A percentile compares a stretch with the other conserved stretches of the same genome.
phyloP scores from a whole-genome alignment of 2,329 filamentous ascomycete genomes.

The Pyricularia sp. region DNA sequence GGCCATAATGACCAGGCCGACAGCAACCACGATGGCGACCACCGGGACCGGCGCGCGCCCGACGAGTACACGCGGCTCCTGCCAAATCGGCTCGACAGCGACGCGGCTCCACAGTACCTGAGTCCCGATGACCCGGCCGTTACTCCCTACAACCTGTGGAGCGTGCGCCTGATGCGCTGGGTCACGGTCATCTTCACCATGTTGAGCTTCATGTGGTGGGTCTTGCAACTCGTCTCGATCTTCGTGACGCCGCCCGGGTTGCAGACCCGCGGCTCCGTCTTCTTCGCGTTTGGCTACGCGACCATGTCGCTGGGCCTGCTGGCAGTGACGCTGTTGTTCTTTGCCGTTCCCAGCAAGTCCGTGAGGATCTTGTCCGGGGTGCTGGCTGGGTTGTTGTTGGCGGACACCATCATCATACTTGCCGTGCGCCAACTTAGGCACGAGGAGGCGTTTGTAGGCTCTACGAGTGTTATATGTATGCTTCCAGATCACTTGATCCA shows the following conservation, averaged over 20 bases:
- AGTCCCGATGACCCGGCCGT: conserved; percentile 77
- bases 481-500: background rate
- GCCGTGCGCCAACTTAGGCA: conserved; percentile 64
- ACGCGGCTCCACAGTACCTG: conserved; percentile 40
- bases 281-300: conserved; percentile 79
- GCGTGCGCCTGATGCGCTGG: conserved; percentile 70
- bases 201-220: conserved; percentile 85
- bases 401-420: conserved; percentile 73
- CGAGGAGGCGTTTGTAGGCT: conserved; percentile 90
- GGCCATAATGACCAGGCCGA: background rate
- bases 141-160: conserved; percentile 92
- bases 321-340: conserved; percentile 74
- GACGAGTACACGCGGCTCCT: conserved; percentile 58
- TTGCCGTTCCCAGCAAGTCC: conserved; percentile 70
- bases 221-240: conserved; percentile 74
- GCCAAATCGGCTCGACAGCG: conserved; percentile 52
- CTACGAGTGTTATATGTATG: conserved; percentile 64
- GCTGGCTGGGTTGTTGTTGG: conserved; percentile 55
- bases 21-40: background rate
- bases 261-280: conserved; percentile 81
- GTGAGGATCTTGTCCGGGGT: conserved; percentile 65
- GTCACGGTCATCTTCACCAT: conserved; percentile 68
- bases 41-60: conserved; percentile 12
- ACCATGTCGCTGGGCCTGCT: conserved; percentile 70
- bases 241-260: conserved; percentile 88